These are phyloP conservation scores for Andrographis paniculata DNA, from an alignment of 305 asterid genomes.

Conservation along the genomic window DNA sequence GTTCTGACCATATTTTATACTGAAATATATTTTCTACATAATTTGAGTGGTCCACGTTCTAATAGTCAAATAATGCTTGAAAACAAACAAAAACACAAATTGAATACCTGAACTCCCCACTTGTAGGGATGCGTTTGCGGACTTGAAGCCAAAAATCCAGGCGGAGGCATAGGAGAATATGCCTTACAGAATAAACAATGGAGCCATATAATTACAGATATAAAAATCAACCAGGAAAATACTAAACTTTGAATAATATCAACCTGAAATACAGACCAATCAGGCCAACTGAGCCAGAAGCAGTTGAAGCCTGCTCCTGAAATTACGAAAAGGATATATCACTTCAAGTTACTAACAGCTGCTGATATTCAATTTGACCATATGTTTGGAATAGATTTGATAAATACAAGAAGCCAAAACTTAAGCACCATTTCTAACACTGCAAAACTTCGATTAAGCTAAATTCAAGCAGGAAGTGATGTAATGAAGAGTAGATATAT, in stretches of 20 bases:
- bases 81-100: slow-evolving; percentile 2
- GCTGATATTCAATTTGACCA: neutral
- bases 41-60: slow-evolving; percentile 5
- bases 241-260: slow-evolving; percentile 6
- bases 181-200: slow-evolving; percentile 47
- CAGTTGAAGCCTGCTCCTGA: slow-evolving; percentile 69
- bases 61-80: slow-evolving; percentile 4
- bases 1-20: too few species aligned
- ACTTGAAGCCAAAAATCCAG: slow-evolving; percentile 73
- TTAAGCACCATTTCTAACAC: neutral
- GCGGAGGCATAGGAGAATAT: slow-evolving; percentile 86
- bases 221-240: slow-evolving; percentile 15
- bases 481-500: too few species aligned
- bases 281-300: slow-evolving; percentile 57
- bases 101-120: slow-evolving; percentile 97
- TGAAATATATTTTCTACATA: neutral
- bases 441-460: too few species aligned
- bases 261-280: slow-evolving; percentile 97
- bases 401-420: neutral
- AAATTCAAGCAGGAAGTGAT: too few species aligned
- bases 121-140: slow-evolving; percentile 90
- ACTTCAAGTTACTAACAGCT: neutral
- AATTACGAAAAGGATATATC: too few species aligned
- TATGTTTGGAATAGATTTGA: neutral
- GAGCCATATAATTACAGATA: slow-evolving; percentile 16